phyloP scores from a whole-genome alignment of 148 eudicot species.

The Agrostemma githago region DNA sequence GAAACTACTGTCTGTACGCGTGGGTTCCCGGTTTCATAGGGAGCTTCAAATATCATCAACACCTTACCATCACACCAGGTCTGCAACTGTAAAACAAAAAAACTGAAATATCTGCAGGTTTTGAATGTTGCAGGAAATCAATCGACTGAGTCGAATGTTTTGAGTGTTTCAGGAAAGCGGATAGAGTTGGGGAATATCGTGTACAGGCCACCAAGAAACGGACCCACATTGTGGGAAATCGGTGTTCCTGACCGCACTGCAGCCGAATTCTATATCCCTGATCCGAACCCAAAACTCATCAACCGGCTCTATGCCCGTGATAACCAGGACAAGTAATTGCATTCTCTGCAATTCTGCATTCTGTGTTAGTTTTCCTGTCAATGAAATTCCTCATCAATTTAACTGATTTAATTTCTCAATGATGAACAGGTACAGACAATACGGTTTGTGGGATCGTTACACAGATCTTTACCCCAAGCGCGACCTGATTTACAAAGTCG shows the following conservation, averaged over 20 bases:
- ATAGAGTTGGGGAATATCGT: slow-evolving; percentile 35
- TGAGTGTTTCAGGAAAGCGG: slow-evolving; percentile 26
- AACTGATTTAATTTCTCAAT: background rate
- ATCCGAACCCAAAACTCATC: slow-evolving; percentile 45
- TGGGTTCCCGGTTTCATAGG: slow-evolving; percentile 56
- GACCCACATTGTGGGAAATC: slow-evolving; percentile 83
- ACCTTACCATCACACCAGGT: slow-evolving; percentile 44
- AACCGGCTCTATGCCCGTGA: slow-evolving; percentile 38
- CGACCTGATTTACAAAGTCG: slow-evolving; percentile 62
- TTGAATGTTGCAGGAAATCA: no score
- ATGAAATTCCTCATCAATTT: background rate
- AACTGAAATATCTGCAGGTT: no score
- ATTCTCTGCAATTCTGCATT: background rate
- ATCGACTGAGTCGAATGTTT: background rate
- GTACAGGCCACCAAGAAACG: slow-evolving; percentile 60
- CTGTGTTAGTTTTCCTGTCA: background rate
- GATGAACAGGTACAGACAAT: slow-evolving; percentile 60
- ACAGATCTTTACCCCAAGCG: slow-evolving; percentile 49
- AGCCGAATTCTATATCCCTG: slow-evolving; percentile 66
- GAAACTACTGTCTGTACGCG: slow-evolving; percentile 45
- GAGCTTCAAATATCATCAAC: slow-evolving; percentile 35
- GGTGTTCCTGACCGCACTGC: slow-evolving; percentile 73
- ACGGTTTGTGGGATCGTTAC: slow-evolving; percentile 85
- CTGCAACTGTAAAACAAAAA: no score
- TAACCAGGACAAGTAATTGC: slow-evolving; percentile 36